These are phyloP conservation scores for Ambrosiella beaveri DNA, from an alignment of 2,329 filamentous ascomycete species.

Conservation along the genomic window DNA sequence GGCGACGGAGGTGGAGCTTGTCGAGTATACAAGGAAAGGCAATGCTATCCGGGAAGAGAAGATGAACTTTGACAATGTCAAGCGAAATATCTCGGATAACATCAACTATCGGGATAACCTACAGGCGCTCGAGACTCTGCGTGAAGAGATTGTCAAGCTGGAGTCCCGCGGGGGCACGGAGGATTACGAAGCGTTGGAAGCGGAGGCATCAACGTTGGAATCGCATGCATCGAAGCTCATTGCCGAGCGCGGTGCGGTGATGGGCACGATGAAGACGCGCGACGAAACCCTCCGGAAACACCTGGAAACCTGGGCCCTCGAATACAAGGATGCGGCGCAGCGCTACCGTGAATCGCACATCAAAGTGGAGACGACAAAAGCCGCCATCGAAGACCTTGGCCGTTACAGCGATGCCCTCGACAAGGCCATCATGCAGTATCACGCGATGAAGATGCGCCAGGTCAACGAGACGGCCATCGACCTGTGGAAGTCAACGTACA, in stretches of 20 bases:
- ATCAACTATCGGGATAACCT: conserved; percentile 65
- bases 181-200: conserved; percentile 58
- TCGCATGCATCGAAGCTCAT: conserved; percentile 49
- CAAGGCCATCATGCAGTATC: conserved; percentile 94
- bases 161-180: conserved; percentile 65
- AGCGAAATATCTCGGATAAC: conserved; percentile 79
- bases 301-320: conserved; percentile 63
- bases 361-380: conserved; percentile 78
- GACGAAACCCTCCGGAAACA: conserved; percentile 61
- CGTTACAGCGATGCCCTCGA: conserved; percentile 74
- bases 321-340: conserved; percentile 66
- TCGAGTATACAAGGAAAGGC: conserved; percentile 47
- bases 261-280: conserved; percentile 67
- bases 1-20: conserved; percentile 49
- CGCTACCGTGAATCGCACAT: conserved; percentile 81
- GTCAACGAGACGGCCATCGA: conserved; percentile 91
- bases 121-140: conserved; percentile 48
- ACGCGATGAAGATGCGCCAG: conserved; percentile 93
- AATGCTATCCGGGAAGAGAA: conserved; percentile 65
- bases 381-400: conserved; percentile 75
- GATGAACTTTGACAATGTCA: conserved; percentile 63
- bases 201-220: conserved; percentile 52
- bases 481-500: conserved; percentile 93
- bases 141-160: conserved; percentile 54
- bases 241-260: conserved; percentile 55